These are phyloP conservation scores for Lactarius hengduanensis DNA, from an alignment of 768 basidiomycete genomes.

Conservation along the genomic window DNA sequence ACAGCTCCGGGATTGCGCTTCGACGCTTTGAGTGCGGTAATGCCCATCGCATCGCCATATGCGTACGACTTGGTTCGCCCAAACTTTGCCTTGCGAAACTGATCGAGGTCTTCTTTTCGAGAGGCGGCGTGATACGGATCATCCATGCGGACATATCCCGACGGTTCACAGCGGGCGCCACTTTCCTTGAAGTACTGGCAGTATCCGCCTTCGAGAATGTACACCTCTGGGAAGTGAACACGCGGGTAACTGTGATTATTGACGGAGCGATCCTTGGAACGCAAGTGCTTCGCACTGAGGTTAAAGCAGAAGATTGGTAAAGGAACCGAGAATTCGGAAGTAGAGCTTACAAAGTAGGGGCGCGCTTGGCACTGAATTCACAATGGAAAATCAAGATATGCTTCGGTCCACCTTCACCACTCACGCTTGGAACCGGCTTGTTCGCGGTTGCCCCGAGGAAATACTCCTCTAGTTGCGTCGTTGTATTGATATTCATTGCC, in stretches of 20 bases:
- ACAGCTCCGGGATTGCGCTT: constrained; percentile 68
- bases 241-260: constrained; percentile 90
- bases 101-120: constrained; percentile 83
- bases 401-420: constrained; percentile 72
- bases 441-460: constrained; percentile 57
- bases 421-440: constrained; percentile 66
- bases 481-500: constrained; percentile 89
- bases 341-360: constrained; percentile 86
- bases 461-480: constrained; percentile 73
- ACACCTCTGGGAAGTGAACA: constrained; percentile 94
- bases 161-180: constrained; percentile 70
- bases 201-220: constrained; percentile 96
- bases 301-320: background rate
- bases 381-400: constrained; percentile 95
- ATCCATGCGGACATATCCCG: constrained; percentile 90
- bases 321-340: constrained; percentile 1
- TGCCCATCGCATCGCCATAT: constrained; percentile 68
- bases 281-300: constrained; percentile 85
- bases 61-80: constrained; percentile 90
- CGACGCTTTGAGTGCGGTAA: constrained; percentile 40
- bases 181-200: constrained; percentile 78
- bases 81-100: constrained; percentile 87
- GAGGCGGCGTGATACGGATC: constrained; percentile 81
- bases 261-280: constrained; percentile 83
- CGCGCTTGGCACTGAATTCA: constrained; percentile 94